These are phyloP conservation scores for Fusarium neocosmosporiellum DNA, from an alignment of 2,329 filamentous ascomycete species.

Conservation along the genomic window DNA sequence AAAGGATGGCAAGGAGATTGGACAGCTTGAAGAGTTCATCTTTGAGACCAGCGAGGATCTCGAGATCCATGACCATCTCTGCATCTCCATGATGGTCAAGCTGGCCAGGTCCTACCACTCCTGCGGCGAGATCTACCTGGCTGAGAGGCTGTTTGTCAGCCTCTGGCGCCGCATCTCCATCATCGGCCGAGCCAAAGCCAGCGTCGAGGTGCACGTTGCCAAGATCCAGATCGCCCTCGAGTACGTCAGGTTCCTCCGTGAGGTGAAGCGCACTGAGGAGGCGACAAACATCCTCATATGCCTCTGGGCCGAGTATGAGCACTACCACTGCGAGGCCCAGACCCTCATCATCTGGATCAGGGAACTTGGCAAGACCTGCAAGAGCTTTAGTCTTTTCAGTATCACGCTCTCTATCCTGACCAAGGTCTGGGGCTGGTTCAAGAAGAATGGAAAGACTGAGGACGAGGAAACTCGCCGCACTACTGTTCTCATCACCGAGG, in stretches of 20 bases:
- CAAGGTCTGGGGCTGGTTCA: slow-evolving; percentile 54
- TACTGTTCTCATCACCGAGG: slow-evolving; percentile 51
- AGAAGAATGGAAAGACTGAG: slow-evolving; percentile 46
- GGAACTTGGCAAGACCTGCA: slow-evolving; percentile 50
- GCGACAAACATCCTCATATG: slow-evolving; percentile 54
- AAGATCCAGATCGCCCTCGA: slow-evolving; percentile 54
- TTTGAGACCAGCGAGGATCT: slow-evolving; percentile 51
- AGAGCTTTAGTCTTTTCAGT: slow-evolving; percentile 47
- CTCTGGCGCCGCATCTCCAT: slow-evolving; percentile 54
- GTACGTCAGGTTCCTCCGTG: slow-evolving; percentile 50
- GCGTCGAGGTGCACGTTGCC: slow-evolving; percentile 49
- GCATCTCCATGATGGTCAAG: slow-evolving; percentile 49
- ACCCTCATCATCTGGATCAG: slow-evolving; percentile 49
- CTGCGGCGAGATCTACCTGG: slow-evolving; percentile 46
- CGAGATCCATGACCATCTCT: slow-evolving; percentile 46
- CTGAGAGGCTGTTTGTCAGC: slow-evolving; percentile 53
- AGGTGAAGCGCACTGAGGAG: slow-evolving; percentile 48
- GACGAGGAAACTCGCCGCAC: slow-evolving; percentile 50
- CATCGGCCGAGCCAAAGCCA: slow-evolving; percentile 44
- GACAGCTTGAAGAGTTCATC: slow-evolving; percentile 48
- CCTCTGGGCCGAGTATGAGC: slow-evolving; percentile 55
- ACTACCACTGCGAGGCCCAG: slow-evolving; percentile 47
- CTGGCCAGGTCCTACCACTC: slow-evolving; percentile 50
- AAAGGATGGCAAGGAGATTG: slow-evolving; percentile 39
- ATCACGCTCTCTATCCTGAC: slow-evolving; percentile 50